A percentile compares a stretch with the other conserved stretches of the same genome.
Conservation (phyloP, 495 filamentous ascomycete genomes). For the Penicillium manginii region DNA sequence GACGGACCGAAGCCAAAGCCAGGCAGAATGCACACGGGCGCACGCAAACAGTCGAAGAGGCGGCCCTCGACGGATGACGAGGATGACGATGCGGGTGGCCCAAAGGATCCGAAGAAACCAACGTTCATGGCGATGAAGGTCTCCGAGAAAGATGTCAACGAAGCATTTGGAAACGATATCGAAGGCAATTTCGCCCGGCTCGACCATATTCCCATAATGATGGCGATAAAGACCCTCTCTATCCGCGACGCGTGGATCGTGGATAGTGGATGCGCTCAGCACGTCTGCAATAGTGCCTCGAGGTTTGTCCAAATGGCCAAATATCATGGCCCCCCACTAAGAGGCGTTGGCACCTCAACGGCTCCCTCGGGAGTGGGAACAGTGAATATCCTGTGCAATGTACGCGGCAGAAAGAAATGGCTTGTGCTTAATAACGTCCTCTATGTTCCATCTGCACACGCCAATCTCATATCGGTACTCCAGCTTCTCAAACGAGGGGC, state of each 20-base stretch:
- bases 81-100: slow-evolving; percentile 9
- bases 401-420: slow-evolving; percentile 21
- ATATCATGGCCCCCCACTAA: slow-evolving; percentile 16
- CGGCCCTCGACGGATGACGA: slow-evolving; percentile 16
- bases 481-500: slow-evolving; percentile 21
- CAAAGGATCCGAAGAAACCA: slow-evolving; percentile 15
- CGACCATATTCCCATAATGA: slow-evolving; percentile 13
- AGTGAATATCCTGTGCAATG: slow-evolving; percentile 15
- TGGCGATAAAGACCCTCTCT: slow-evolving; percentile 15
- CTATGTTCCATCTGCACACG: slow-evolving; percentile 16
- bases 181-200: slow-evolving; percentile 15
- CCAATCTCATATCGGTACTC: slow-evolving; percentile 16
- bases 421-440: slow-evolving; percentile 17
- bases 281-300: slow-evolving; percentile 17
- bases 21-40: slow-evolving; percentile 11
- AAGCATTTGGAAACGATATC: slow-evolving; percentile 16
- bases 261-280: slow-evolving; percentile 20
- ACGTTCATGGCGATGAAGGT: slow-evolving; percentile 18
- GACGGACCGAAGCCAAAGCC: slow-evolving; percentile 9
- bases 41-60: slow-evolving; percentile 14
- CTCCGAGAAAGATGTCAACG: slow-evolving; percentile 15
- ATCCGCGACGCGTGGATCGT: slow-evolving; percentile 20
- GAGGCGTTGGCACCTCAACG: slow-evolving; percentile 16
- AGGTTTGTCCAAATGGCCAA: slow-evolving; percentile 16
- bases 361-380: slow-evolving; percentile 7